A percentile compares a stretch with the other conserved stretches of the same genome.
Evolutionary conservation across 192 early-diverging fungal species (phyloP).

Genomic region (Podila minutissima): DNA sequence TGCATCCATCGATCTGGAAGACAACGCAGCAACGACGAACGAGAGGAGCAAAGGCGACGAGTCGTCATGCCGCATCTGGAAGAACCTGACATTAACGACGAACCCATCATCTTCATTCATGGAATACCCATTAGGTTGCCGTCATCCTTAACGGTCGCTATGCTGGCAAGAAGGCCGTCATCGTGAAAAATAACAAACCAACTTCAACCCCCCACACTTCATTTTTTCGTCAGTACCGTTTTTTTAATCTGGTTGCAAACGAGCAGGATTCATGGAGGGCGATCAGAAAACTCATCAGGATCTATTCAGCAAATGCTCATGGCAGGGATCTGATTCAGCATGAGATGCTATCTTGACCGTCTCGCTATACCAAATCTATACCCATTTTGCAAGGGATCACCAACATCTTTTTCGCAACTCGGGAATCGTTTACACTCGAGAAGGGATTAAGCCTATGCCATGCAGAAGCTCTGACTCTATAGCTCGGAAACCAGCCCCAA

Average conservation of each 20-base stretch:
- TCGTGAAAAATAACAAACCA: conserved; percentile 80
- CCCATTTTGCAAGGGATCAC: conserved; percentile 2
- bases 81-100: not conserved
- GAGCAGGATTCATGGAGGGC: not conserved
- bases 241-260: not conserved
- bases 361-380: not conserved
- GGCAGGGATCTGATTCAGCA: conserved; percentile 1
- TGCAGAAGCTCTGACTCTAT: too few relatives aligned
- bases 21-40: not conserved
- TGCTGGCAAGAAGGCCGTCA: conserved; percentile 99
- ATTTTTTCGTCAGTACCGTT: conserved; percentile 5
- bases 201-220: conserved; percentile 21
- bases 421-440: not conserved
- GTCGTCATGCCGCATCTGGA: not conserved
- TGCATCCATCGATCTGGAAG: conserved; percentile 3
- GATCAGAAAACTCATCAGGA: not conserved
- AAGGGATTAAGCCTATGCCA: not conserved
- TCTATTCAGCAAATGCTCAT: not conserved
- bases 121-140: conserved; percentile 77
- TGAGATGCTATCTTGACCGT: not conserved
- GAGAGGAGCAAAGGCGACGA: not conserved
- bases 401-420: conserved; percentile 1
- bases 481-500: too few relatives aligned
- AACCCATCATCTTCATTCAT: conserved; percentile 2
- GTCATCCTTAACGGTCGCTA: conserved; percentile 98